These are phyloP conservation scores for Fusarium sp. DNA, from an alignment of 2,329 filamentous ascomycete genomes.

Conservation along the genomic window DNA sequence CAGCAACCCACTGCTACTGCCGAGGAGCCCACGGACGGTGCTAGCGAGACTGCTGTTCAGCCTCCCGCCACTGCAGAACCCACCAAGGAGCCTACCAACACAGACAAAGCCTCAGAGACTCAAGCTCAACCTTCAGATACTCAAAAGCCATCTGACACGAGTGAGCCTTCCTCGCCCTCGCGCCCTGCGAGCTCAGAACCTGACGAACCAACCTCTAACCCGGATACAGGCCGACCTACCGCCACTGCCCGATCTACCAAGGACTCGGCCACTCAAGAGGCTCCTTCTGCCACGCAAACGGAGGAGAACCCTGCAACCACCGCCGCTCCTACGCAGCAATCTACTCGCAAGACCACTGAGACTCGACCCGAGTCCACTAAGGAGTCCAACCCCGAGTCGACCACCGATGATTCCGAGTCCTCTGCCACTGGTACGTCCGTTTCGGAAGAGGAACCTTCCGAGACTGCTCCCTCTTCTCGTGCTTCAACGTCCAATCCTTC, in stretches of 20 bases:
- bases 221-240: conserved; percentile 39
- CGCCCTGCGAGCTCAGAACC: conserved; percentile 37
- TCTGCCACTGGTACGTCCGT: conserved; percentile 51
- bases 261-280: conserved; percentile 34
- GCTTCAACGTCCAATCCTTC: conserved; percentile 49
- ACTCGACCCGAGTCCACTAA: conserved; percentile 26
- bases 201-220: conserved; percentile 44
- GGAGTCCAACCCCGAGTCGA: conserved; percentile 35
- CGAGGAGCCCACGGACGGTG: conserved; percentile 20
- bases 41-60: conserved; percentile 19
- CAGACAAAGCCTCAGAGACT: conserved; percentile 23
- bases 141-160: conserved; percentile 34
- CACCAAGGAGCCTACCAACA: conserved; percentile 25
- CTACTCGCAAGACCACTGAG: conserved; percentile 23
- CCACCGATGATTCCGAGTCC: conserved; percentile 44
- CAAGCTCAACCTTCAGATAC: conserved; percentile 28
- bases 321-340: conserved; percentile 21
- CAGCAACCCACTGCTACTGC: conserved; percentile 30
- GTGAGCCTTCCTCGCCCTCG: conserved; percentile 44
- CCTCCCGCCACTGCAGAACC: conserved; percentile 28
- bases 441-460: conserved; percentile 46
- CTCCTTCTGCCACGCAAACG: conserved; percentile 30
- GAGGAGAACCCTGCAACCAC: conserved; percentile 32
- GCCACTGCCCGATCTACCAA: conserved; percentile 26
- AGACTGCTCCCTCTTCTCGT: conserved; percentile 48